These are phyloP conservation scores for Trichosporon faecale DNA, from an alignment of 1,284 basidiomycete genomes.

Conservation along the genomic window DNA sequence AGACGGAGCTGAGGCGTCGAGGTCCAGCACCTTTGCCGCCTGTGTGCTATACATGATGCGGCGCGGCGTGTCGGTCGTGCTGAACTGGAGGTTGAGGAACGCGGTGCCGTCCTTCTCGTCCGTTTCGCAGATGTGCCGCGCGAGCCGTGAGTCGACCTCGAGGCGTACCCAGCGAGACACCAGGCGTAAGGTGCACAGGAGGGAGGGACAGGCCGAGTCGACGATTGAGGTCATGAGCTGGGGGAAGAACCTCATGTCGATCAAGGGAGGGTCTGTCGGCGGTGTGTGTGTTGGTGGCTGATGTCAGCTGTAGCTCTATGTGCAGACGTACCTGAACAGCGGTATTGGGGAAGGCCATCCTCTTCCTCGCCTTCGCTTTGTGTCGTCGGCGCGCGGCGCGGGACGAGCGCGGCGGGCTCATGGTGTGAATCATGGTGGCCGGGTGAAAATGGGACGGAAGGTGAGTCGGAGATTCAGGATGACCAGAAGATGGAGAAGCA, in stretches of 20 bases:
- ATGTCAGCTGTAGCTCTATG: background rate
- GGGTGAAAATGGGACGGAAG: too few relatives aligned
- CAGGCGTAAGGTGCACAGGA: background rate
- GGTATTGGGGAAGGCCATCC: too few relatives aligned
- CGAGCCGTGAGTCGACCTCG: background rate
- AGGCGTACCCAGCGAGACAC: background rate
- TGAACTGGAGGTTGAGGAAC: background rate
- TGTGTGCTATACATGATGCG: background rate
- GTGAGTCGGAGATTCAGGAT: too few relatives aligned
- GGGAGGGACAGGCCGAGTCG: background rate
- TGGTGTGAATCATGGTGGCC: too few relatives aligned
- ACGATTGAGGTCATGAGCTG: background rate
- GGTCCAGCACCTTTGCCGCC: background rate
- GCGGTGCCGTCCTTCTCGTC: background rate
- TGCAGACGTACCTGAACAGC: background rate
- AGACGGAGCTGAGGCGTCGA: background rate
- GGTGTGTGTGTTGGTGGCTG: background rate
- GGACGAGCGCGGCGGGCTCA: too few relatives aligned
- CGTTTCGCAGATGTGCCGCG: background rate
- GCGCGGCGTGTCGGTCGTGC: background rate
- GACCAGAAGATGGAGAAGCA: too few relatives aligned
- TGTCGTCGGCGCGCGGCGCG: too few relatives aligned
- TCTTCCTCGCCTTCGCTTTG: too few relatives aligned
- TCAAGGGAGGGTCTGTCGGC: background rate
- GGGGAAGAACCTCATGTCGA: slow-evolving; percentile 6